A percentile compares a stretch with the other conserved stretches of the same genome.
These are phyloP conservation scores for Heritiera littoralis DNA, from an alignment of 345 rosid genomes.

Conservation along the genomic window DNA sequence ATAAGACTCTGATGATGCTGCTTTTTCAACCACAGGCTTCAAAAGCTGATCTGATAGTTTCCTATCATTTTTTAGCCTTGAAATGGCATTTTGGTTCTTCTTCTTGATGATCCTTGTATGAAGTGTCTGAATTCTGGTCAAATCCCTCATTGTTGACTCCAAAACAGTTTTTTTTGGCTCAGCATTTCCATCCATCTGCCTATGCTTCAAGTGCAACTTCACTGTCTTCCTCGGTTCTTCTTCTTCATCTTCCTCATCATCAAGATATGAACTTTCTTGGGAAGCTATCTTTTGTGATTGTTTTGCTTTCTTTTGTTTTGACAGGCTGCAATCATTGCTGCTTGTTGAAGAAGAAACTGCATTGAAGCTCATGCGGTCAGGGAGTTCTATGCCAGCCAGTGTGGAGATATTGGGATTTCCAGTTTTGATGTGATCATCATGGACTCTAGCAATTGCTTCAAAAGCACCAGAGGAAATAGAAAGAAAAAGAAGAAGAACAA, in stretches of 20 bases:
- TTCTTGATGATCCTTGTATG: conserved; percentile 59
- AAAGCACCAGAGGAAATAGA: conserved; percentile 37
- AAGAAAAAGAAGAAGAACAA: conserved; percentile 26
- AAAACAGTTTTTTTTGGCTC: conserved; percentile 46
- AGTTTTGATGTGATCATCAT: conserved; percentile 27
- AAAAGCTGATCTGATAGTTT: conserved; percentile 11
- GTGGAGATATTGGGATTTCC: conserved; percentile 45
- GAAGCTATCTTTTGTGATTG: conserved; percentile 22
- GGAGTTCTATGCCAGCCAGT: conserved; percentile 60
- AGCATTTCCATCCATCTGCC: conserved; percentile 30
- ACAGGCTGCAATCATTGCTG: conserved; percentile 51
- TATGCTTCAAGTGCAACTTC: conserved; percentile 66
- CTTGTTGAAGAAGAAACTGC: conserved; percentile 61
- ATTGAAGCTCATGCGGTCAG: conserved; percentile 63
- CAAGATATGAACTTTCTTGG: conserved; percentile 11
- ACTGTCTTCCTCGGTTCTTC: conserved; percentile 36
- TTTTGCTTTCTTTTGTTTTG: conserved; percentile 34
- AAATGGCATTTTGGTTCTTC: conserved; percentile 66
- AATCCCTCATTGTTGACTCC: conserved; percentile 57
- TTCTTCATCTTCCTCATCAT: conserved; percentile 18
- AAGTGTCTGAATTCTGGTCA: conserved; percentile 70
- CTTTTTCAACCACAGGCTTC: conserved; percentile 29
- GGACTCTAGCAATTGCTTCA: conserved; percentile 31
- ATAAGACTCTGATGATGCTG: conserved; percentile 37
- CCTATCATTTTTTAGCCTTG: conserved; percentile 37